Conservation (phyloP, 2,329 filamentous ascomycete genomes). For the Colletotrichum zoysiae region DNA sequence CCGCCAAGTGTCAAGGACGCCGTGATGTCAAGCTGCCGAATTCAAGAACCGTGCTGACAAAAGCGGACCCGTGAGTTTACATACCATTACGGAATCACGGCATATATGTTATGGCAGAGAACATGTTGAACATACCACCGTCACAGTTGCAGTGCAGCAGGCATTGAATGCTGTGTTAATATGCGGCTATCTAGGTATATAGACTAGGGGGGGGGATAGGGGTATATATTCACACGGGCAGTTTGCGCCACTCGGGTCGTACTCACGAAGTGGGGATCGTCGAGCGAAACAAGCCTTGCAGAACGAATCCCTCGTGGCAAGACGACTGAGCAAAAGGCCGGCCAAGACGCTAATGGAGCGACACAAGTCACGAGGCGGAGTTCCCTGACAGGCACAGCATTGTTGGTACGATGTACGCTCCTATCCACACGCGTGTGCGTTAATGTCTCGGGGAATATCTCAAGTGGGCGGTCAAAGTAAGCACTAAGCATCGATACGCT, state of each 20-base stretch:
- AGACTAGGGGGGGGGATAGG: no score
- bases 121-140: no score
- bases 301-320: background rate
- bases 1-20: background rate
- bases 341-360: background rate
- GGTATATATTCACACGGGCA: no score
- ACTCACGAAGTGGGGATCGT: background rate
- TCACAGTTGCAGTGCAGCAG: no score
- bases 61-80: no score
- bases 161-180: no score
- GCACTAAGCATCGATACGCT: conserved; percentile 16
- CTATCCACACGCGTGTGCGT: background rate
- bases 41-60: no score
- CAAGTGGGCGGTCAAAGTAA: background rate
- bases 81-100: no score
- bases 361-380: background rate
- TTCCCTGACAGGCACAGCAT: background rate
- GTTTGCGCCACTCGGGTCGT: no score
- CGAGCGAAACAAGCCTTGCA: background rate
- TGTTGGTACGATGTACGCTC: background rate
- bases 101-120: background rate
- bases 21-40: background rate
- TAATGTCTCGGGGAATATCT: conserved; percentile 6
- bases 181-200: no score
- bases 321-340: background rate